phyloP scores from a whole-genome alignment of 2,329 filamentous ascomycete genomes.

The Calycina herbarum region DNA sequence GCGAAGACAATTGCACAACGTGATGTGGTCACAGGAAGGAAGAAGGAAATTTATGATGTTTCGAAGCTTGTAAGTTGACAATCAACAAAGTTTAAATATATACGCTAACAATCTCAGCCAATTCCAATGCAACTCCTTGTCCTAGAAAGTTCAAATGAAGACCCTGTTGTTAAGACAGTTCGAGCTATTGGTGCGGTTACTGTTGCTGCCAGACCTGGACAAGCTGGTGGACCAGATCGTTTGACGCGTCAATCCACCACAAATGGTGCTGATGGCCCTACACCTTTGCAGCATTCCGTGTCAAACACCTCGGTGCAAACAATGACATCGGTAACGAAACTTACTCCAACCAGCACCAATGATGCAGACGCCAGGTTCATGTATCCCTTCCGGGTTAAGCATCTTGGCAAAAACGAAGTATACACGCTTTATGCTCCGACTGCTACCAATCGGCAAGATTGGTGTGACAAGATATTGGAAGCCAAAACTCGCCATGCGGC shows the following conservation, averaged over 20 bases:
- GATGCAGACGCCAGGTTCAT: slow-evolving; percentile 52
- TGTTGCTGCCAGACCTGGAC: slow-evolving; percentile 58
- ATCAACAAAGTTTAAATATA: not conserved
- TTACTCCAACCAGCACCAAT: slow-evolving; percentile 48
- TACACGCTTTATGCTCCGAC: slow-evolving; percentile 88
- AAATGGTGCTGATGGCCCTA: slow-evolving; percentile 45
- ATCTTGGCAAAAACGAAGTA: slow-evolving; percentile 81
- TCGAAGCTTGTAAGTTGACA: slow-evolving; percentile 70
- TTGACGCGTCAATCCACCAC: slow-evolving; percentile 39
- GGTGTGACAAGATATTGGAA: slow-evolving; percentile 91
- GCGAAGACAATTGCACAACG: slow-evolving; percentile 73
- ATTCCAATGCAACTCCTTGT: slow-evolving; percentile 97
- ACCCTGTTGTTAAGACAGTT: slow-evolving; percentile 78
- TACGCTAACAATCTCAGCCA: slow-evolving; percentile 60
- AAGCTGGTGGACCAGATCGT: slow-evolving; percentile 60
- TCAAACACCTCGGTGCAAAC: slow-evolving; percentile 67
- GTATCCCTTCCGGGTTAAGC: slow-evolving; percentile 94
- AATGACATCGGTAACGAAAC: slow-evolving; percentile 43
- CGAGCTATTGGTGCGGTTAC: slow-evolving; percentile 58
- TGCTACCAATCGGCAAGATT: slow-evolving; percentile 74
- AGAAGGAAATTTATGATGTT: slow-evolving; percentile 84
- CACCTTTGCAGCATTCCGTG: slow-evolving; percentile 62
- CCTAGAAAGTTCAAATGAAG: slow-evolving; percentile 88
- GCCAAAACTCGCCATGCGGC: slow-evolving; percentile 93
- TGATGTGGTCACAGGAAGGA: slow-evolving; percentile 70